Conservation (phyloP, 805 yeast genomes). For the Kodamaea sagamina region DNA sequence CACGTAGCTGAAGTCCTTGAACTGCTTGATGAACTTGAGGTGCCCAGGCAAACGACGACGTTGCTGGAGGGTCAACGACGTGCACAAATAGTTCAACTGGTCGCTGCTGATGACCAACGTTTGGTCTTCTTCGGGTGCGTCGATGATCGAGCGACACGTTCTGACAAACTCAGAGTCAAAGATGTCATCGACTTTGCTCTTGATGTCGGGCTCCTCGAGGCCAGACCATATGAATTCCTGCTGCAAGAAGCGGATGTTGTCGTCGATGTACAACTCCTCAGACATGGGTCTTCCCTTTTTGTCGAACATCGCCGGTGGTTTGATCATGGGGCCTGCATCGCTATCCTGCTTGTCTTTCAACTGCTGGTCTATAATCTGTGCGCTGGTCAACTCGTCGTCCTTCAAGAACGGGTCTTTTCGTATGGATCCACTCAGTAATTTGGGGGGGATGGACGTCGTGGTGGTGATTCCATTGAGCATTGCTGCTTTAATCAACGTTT, state of each 20-base stretch:
- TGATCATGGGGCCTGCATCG: constrained; percentile 6
- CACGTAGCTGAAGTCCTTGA: constrained; percentile 33
- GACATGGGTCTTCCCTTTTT: constrained; percentile 15
- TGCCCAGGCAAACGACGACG: constrained; percentile 33
- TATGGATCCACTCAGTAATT: constrained; percentile 5
- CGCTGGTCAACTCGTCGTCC: constrained; percentile 45
- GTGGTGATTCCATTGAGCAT: neutral
- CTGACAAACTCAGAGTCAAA: constrained; percentile 7
- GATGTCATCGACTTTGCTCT: constrained; percentile 6
- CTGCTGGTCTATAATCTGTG: constrained; percentile 43
- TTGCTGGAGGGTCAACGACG: constrained; percentile 24
- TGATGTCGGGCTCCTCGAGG: constrained; percentile 13
- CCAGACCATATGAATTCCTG: constrained; percentile 29
- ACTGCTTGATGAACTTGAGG: constrained; percentile 38
- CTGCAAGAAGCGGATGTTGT: constrained; percentile 30
- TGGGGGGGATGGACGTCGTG: neutral
- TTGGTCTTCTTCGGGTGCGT: constrained; percentile 15
- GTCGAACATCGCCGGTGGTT: neutral
- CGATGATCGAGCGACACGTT: constrained; percentile 7
- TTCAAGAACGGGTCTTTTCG: constrained; percentile 31
- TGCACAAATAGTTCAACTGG: constrained; percentile 28
- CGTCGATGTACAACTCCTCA: constrained; percentile 34
- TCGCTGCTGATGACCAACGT: constrained; percentile 26
- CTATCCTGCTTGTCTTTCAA: constrained; percentile 26
- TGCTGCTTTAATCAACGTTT: neutral